phyloP scores from a whole-genome alignment of 2,329 filamentous ascomycete genomes.

The Niveomyces coronatus region DNA sequence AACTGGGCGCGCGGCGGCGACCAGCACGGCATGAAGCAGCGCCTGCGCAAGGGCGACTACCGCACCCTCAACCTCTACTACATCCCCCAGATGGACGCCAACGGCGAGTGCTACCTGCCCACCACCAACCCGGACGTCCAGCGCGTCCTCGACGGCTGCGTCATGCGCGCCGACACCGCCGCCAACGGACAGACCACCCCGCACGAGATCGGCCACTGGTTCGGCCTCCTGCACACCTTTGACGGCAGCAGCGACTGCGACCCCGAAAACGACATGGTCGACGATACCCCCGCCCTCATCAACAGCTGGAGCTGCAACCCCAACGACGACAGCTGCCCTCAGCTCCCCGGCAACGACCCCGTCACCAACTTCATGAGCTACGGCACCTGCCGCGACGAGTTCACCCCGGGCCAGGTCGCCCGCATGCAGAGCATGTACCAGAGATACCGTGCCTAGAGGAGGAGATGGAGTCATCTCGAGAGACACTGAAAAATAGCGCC shows the following conservation, averaged over 20 bases:
- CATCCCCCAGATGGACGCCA: not conserved
- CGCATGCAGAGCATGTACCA: constrained; percentile 10
- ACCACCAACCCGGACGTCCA: constrained; percentile 12
- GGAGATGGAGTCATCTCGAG: no score
- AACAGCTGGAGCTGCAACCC: constrained; percentile 6
- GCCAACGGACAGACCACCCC: constrained; percentile 20
- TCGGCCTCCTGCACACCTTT: constrained; percentile 31
- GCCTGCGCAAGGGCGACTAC: constrained; percentile 36
- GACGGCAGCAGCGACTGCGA: constrained; percentile 23
- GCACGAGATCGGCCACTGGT: constrained; percentile 31
- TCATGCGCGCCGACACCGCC: constrained; percentile 24
- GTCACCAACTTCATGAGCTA: constrained; percentile 13
- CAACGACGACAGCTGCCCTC: constrained; percentile 6
- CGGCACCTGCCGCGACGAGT: constrained; percentile 8
- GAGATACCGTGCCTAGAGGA: constrained; percentile 7
- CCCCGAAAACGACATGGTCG: constrained; percentile 15
- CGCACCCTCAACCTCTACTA: constrained; percentile 27
- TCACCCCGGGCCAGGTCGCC: constrained; percentile 9
- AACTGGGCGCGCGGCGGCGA: constrained; percentile 32
- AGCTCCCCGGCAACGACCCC: constrained; percentile 9
- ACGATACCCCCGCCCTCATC: constrained; percentile 16
- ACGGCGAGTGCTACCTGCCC: constrained; percentile 38
- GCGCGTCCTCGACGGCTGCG: constrained; percentile 29
- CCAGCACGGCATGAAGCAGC: constrained; percentile 34
- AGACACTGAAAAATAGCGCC: no score